Percentiles rank a stretch among this genome's conserved stretches.
Conservation (phyloP, 352 stramenopile species). For the Pythium myriotylum region DNA sequence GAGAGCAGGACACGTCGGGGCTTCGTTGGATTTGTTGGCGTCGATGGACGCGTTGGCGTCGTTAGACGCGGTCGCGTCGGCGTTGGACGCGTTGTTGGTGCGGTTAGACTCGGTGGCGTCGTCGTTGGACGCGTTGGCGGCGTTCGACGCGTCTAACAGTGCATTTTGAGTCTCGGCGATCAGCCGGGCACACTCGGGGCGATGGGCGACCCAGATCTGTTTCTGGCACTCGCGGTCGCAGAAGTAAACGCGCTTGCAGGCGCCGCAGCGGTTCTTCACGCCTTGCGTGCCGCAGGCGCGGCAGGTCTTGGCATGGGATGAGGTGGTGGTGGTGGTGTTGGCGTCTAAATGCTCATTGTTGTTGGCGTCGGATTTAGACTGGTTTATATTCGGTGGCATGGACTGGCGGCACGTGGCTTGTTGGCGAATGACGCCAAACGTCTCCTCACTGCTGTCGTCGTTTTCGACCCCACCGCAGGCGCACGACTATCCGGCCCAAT, state of each 20-base stretch:
- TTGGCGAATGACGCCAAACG: constrained; percentile 8
- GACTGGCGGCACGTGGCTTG: constrained; percentile 6
- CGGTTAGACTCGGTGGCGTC: neutral
- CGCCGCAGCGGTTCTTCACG: constrained; percentile 75
- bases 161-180: constrained; percentile 3
- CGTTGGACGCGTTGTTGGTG: no score
- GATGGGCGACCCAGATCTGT: constrained; percentile 60
- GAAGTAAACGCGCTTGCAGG: constrained; percentile 74
- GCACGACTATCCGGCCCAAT: constrained; percentile 15
- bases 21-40: neutral
- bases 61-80: neutral
- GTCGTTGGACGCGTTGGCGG: neutral
- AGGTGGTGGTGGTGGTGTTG: neutral
- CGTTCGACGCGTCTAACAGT: constrained; percentile 9
- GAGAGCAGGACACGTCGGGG: neutral
- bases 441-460: constrained; percentile 12
- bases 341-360: constrained; percentile 21
- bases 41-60: neutral
- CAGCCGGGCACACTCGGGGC: constrained; percentile 29
- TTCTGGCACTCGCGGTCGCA: constrained; percentile 79
- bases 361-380: constrained; percentile 4
- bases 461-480: neutral
- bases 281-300: constrained; percentile 42
- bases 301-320: constrained; percentile 30
- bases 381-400: constrained; percentile 28